Evolutionary conservation across 1,284 basidiomycete genomes (phyloP).

Genomic region (Ustilago loliicola): DNA sequence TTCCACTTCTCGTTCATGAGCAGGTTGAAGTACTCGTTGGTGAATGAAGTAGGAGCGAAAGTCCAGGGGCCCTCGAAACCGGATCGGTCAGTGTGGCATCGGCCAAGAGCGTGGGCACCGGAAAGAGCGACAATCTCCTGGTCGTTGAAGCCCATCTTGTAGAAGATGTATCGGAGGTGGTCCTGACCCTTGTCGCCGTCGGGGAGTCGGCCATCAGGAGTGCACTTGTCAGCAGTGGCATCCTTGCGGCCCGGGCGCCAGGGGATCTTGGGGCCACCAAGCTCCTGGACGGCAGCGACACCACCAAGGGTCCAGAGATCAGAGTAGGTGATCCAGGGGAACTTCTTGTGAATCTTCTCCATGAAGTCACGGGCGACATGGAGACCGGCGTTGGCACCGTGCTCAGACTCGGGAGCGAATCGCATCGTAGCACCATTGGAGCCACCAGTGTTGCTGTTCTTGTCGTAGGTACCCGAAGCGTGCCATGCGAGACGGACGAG

Average conservation of each 20-base stretch:
- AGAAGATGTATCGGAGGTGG: conserved; percentile 81
- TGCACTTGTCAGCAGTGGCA: conserved; percentile 71
- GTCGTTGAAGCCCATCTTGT: conserved; percentile 80
- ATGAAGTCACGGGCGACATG: conserved; percentile 84
- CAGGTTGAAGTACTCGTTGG: conserved; percentile 91
- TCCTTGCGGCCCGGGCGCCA: conserved; percentile 72
- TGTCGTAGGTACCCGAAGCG: conserved; percentile 81
- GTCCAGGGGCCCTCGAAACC: conserved; percentile 69
- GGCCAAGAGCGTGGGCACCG: conserved; percentile 93
- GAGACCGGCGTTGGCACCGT: conserved; percentile 90
- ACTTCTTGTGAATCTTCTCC: conserved; percentile 83
- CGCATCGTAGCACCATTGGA: conserved; percentile 71
- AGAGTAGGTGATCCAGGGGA: conserved; percentile 68
- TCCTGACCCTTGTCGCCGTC: conserved; percentile 86
- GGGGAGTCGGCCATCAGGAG: conserved; percentile 94
- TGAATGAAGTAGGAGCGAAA: conserved; percentile 80
- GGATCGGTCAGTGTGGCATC: conserved; percentile 80
- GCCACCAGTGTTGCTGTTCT: conserved; percentile 86
- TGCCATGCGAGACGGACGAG: conserved; percentile 91
- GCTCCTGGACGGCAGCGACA: conserved; percentile 78
- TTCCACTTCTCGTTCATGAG: conserved; percentile 85
- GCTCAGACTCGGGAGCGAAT: conserved; percentile 74
- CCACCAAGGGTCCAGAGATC: conserved; percentile 72
- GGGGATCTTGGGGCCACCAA: conserved; percentile 68
- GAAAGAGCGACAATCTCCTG: conserved; percentile 85